Base-by-base conservation (phyloP, 352 stramenopile genomes). In the Phytophthora cactorum region DNA sequence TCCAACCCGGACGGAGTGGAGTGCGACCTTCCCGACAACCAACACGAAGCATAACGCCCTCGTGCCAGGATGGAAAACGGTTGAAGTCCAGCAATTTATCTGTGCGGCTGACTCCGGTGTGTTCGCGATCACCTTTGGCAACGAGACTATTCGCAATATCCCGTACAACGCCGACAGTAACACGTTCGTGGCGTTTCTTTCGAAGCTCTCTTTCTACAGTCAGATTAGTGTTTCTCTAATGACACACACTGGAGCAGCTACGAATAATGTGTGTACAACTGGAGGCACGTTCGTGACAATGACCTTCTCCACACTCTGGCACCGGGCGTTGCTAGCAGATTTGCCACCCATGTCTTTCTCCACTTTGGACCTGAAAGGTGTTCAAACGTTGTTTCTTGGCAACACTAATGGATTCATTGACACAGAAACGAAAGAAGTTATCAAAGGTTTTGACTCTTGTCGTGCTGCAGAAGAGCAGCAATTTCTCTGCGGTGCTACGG, bases 21-120 rank as follows among this genome's bases (percentile, higher is more conserved):
- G 61, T 31, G 68, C 92, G 39, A 79, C 71, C 8, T 92, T 88
- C 53, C 77, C 83, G 7, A 45, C 38, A 2, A 61, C 72, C 0
- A 89, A 90, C 45, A 31, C 71, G 0, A 71, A 67, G 11, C 85
- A 93, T 11, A 89, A 78, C 34, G 79, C 76, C 1, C 49, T 92
- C 22, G 63, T 79, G 0, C 76, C 83, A 1, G 59, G 59, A 1
- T 93, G 85, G 85, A 82, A 80, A 56, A 72, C 79, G 5, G 50
- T 89, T 38, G 86, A 94, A 67, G 80, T 91, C 25, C 86, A 94
- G 59, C 81, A 88, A 41, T 94, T 94, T 54, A 90, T 91, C 38
- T 94, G 86, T 53, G 84, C 84, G 6, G 86, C 86, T 0, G 81
- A 91, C 59, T 68, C 72, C 0, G 86, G 84, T 0, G 59, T 75